A percentile compares a stretch with the other conserved stretches of the same genome.
Conservation (phyloP, 2,329 filamentous ascomycete species). For the Fusarium incarnatum region DNA sequence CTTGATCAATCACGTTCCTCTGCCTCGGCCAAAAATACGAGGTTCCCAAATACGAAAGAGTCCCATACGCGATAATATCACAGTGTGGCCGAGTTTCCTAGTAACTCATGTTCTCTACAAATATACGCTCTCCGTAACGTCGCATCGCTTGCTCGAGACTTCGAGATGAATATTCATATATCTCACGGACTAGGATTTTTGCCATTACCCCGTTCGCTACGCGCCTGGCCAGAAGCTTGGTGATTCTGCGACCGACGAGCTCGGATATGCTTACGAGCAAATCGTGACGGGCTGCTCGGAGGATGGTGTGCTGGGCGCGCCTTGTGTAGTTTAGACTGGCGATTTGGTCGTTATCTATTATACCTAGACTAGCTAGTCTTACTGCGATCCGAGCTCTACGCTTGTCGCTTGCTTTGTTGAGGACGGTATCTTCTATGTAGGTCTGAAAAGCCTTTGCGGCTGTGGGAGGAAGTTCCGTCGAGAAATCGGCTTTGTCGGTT, state of each 20-base stretch:
- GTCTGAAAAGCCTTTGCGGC: not conserved
- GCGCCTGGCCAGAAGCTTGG: slow-evolving; percentile 1
- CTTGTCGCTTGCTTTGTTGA: not conserved
- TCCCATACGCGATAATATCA: slow-evolving; percentile 11
- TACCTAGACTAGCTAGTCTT: not conserved
- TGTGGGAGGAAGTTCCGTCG: not conserved
- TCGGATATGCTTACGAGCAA: not conserved
- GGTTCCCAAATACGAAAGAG: not conserved
- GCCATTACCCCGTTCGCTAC: not conserved
- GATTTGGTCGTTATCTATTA: slow-evolving; percentile 2
- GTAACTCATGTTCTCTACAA: slow-evolving; percentile 3
- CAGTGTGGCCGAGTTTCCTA: slow-evolving; percentile 13
- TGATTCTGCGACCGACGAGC: slow-evolving; percentile 1
- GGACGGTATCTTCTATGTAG: not conserved
- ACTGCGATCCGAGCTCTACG: not conserved
- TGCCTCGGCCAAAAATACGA: slow-evolving; percentile 15
- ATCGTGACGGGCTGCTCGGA: slow-evolving; percentile 3
- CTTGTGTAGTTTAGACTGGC: slow-evolving; percentile 13
- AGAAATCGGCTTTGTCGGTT: slow-evolving; percentile 7
- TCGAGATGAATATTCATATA: not conserved
- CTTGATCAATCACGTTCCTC: slow-evolving; percentile 15
- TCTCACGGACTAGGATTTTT: not conserved
- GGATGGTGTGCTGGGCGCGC: slow-evolving; percentile 1
- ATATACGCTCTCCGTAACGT: not conserved
- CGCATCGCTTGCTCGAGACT: not conserved